A percentile compares a stretch with the other conserved stretches of the same genome.
Conservation (phyloP, 441 rosid genomes). For the Populus tomentosa region DNA sequence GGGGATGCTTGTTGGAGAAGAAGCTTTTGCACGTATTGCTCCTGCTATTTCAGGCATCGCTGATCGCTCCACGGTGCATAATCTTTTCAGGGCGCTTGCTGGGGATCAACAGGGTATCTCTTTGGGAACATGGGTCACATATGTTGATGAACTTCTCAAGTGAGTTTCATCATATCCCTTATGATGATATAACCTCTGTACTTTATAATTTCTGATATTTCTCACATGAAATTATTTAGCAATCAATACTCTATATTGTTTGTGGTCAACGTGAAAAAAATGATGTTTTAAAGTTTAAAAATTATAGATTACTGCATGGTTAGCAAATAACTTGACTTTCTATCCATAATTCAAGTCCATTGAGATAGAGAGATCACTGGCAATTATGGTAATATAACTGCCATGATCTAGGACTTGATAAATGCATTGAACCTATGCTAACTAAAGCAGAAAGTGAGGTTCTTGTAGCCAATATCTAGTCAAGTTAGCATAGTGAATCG, state of each 20-base stretch:
- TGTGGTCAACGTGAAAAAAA: not conserved
- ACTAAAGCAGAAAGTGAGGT: too few relatives aligned
- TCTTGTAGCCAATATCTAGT: too few relatives aligned
- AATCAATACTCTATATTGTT: not conserved
- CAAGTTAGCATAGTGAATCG: too few relatives aligned
- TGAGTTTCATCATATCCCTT: conserved; percentile 37
- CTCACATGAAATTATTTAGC: not conserved
- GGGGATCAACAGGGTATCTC: conserved; percentile 67
- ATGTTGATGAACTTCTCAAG: conserved; percentile 86
- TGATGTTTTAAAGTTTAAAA: not conserved
- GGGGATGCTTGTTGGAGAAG: conserved; percentile 74
- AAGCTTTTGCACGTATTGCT: conserved; percentile 84
- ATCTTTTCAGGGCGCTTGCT: conserved; percentile 80
- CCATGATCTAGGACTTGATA: too few relatives aligned
- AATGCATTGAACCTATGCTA: too few relatives aligned
- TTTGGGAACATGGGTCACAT: conserved; percentile 70
- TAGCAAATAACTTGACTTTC: conserved; percentile 4
- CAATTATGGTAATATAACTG: not conserved
- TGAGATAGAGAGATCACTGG: not conserved
- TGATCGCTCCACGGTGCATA: conserved; percentile 80
- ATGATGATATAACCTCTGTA: not conserved
- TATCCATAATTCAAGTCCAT: not conserved
- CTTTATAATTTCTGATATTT: not conserved
- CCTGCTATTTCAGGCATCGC: conserved; percentile 91
- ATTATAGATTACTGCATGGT: not conserved